These are phyloP conservation scores for Articulospora tetracladia DNA, from an alignment of 495 filamentous ascomycete genomes.

Conservation along the genomic window DNA sequence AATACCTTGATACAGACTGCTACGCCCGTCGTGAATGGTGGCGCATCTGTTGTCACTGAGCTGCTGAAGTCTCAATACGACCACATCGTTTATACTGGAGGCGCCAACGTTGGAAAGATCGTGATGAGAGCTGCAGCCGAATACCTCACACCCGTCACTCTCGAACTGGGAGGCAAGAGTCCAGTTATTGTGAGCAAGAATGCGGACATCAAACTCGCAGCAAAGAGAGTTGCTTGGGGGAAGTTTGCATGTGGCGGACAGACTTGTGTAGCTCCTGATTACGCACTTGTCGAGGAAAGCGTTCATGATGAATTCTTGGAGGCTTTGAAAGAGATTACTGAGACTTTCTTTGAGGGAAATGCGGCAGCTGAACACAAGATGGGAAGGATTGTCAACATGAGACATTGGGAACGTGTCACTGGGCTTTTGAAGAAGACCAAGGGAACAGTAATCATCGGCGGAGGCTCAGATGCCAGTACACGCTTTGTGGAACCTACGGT, in stretches of 20 bases:
- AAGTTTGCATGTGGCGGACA: constrained; percentile 69
- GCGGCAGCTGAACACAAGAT: not conserved
- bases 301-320: constrained; percentile 54
- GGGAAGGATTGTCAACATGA: constrained; percentile 49
- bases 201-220: constrained; percentile 53
- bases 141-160: constrained; percentile 59
- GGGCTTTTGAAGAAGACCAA: constrained; percentile 54
- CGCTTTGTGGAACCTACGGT: constrained; percentile 51
- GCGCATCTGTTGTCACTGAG: constrained; percentile 56
- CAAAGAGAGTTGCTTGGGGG: constrained; percentile 62
- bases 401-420: constrained; percentile 59
- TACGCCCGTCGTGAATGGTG: constrained; percentile 62
- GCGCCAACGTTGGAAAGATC: constrained; percentile 58
- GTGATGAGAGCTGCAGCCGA: constrained; percentile 70
- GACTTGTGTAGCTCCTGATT: constrained; percentile 59
- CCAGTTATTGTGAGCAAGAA: constrained; percentile 49
- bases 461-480: not conserved
- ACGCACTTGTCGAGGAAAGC: constrained; percentile 59
- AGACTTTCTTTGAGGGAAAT: constrained; percentile 40
- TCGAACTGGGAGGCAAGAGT: constrained; percentile 47
- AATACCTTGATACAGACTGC: constrained; percentile 56
- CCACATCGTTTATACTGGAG: constrained; percentile 77
- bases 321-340: constrained; percentile 54
- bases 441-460: not conserved
- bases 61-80: constrained; percentile 69